Conservation (phyloP, 495 filamentous ascomycete species). For the Penicillium roqueforti region DNA sequence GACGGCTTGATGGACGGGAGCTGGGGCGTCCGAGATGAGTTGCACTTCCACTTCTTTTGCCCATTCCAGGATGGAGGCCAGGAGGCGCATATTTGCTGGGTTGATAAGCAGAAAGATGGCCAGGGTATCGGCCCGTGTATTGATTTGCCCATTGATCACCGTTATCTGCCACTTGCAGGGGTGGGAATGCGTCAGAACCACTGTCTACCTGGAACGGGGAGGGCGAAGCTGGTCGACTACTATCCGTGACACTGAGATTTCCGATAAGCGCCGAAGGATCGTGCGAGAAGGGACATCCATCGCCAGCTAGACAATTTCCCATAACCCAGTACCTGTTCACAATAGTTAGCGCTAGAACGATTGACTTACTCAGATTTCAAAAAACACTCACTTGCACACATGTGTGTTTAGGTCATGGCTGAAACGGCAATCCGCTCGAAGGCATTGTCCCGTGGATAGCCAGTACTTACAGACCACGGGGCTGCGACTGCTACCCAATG, state of each 20-base stretch:
- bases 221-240: constrained; percentile 33
- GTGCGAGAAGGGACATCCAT: constrained; percentile 95
- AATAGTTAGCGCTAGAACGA: constrained; percentile 3
- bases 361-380: background rate
- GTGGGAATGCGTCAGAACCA: constrained; percentile 76
- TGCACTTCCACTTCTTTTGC: constrained; percentile 50
- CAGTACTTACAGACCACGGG: constrained; percentile 95
- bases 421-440: constrained; percentile 93
- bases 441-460: constrained; percentile 85
- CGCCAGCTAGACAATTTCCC: constrained; percentile 92
- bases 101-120: constrained; percentile 28
- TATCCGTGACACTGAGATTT: constrained; percentile 60
- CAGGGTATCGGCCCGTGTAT: constrained; percentile 40
- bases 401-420: constrained; percentile 94
- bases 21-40: constrained; percentile 53
- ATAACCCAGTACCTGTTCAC: constrained; percentile 81
- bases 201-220: constrained; percentile 73
- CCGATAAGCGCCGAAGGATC: constrained; percentile 80
- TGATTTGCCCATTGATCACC: constrained; percentile 58
- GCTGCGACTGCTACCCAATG: constrained; percentile 64
- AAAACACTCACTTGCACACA: constrained; percentile 85
- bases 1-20: constrained; percentile 84
- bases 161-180: constrained; percentile 51
- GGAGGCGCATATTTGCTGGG: constrained; percentile 27
- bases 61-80: constrained; percentile 35